Conservation (phyloP, 2,329 filamentous ascomycete species). For the Exophiala calicioides region DNA sequence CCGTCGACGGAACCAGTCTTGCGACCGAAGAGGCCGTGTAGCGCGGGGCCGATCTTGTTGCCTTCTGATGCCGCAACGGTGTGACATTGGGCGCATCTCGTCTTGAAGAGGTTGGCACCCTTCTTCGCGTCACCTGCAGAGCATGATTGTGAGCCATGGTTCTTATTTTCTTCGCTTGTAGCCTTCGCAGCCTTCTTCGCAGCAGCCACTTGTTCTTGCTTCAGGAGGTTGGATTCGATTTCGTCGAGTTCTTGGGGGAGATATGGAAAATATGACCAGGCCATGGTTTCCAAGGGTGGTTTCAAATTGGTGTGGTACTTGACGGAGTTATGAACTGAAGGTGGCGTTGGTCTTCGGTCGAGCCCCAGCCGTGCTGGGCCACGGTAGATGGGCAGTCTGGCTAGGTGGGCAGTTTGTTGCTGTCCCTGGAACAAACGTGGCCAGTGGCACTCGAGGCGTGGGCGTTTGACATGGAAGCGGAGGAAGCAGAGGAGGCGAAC, state of each 20-base stretch:
- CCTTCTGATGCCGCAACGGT: conserved; percentile 84
- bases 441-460: not conserved
- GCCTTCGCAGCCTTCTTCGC: conserved; percentile 8
- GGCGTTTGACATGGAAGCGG: not conserved
- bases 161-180: conserved; percentile 4
- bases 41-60: conserved; percentile 98
- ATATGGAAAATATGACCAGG: conserved; percentile 4
- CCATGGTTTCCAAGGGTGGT: not conserved
- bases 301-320: not conserved
- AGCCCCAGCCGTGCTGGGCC: not conserved
- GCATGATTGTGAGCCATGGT: conserved; percentile 23
- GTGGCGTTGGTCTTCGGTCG: not conserved
- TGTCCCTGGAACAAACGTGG: conserved; percentile 2
- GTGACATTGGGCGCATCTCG: conserved; percentile 97
- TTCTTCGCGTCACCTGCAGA: conserved; percentile 82
- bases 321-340: not conserved
- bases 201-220: conserved; percentile 17
- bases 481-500: conserved; percentile 1
- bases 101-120: conserved; percentile 99
- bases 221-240: conserved; percentile 5
- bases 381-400: not conserved
- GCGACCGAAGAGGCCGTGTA: conserved; percentile 96
- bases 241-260: conserved; percentile 17
- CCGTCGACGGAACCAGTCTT: conserved; percentile 89
- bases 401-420: not conserved